phyloP scores from a whole-genome alignment of 169 alveolate genomes.

The Plasmodium knowlesi region DNA sequence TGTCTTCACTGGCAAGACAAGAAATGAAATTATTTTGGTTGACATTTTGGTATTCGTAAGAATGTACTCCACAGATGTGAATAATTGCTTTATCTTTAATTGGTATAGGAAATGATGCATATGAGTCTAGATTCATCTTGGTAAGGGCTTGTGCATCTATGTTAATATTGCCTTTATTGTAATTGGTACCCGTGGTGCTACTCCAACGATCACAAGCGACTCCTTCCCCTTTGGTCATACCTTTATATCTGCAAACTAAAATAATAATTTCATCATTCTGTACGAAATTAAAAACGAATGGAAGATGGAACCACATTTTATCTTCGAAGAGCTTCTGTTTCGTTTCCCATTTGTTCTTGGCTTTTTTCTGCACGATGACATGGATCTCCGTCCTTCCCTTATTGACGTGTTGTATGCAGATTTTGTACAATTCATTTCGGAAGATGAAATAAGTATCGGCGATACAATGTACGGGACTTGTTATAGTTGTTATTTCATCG shows the following conservation, averaged over 20 bases:
- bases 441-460: neutral
- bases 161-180: neutral
- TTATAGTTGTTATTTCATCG: neutral
- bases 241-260: constrained; percentile 3
- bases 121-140: neutral
- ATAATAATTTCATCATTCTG: neutral
- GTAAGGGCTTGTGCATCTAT: neutral
- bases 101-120: neutral
- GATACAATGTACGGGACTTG: neutral
- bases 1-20: constrained; percentile 30
- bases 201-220: neutral
- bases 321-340: neutral
- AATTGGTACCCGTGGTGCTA: neutral
- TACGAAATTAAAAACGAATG: neutral
- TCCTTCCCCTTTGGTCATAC: neutral
- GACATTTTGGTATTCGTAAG: neutral
- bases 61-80: neutral
- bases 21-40: neutral
- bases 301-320: neutral
- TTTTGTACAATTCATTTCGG: neutral
- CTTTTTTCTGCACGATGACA: constrained; percentile 10
- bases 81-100: neutral
- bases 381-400: neutral
- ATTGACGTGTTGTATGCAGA: neutral
- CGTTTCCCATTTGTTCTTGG: neutral